Base-by-base conservation (phyloP, 768 basidiomycete genomes). In the Phanerochaete sordida region DNA sequence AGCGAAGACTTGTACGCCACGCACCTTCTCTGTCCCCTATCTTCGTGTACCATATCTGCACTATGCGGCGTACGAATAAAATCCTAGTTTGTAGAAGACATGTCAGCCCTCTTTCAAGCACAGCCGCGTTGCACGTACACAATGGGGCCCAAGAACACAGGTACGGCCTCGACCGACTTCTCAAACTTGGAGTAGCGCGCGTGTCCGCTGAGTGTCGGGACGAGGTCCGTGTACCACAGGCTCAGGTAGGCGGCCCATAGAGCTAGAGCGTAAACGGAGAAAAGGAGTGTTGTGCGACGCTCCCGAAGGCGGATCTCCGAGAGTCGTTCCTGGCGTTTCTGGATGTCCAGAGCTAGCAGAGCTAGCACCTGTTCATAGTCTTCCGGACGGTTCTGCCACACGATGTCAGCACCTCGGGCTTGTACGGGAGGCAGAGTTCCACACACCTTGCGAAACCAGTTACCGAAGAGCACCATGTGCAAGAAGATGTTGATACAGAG, bases 251-350 rank as follows among this genome's bases (percentile, higher is more conserved):
- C 76, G 51, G 83, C 78, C 92, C 93, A 95, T 54, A 76, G 72
- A 4, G 85, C 84, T 66, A 94, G 72, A 1, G 91, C 86, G 70
- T 92, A 94, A 2, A 93, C 70, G 0, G 94, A 93, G 51, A 87
- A 85, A 47, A 88, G 77, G 53, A 93, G 77, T 21, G 88, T 90
- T 1, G 91, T 80, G 9, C 93, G 80, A 30, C 91, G 83, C 73
- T 96, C 92, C 44, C 93, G 84, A 57, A 91, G 74, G n/a, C 91
- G 85, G 64, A 96, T 90, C 69, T 93, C 93, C 1, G 88, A 84
- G 16, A 95, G 82, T 59, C 83, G 81, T 44, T 83, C 78, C 73
- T 91, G 87, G 15, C 89, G 84, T 62, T 87, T 85, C 68, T 85
- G 82, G 58, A 95, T 88, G 68, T 89, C 83, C 24, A 75, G 71